Evolutionary conservation across 2,329 filamentous ascomycete genomes (phyloP), one percentile per base, ranked within the genome.

Genomic region (Coleophoma crateriformis): DNA sequence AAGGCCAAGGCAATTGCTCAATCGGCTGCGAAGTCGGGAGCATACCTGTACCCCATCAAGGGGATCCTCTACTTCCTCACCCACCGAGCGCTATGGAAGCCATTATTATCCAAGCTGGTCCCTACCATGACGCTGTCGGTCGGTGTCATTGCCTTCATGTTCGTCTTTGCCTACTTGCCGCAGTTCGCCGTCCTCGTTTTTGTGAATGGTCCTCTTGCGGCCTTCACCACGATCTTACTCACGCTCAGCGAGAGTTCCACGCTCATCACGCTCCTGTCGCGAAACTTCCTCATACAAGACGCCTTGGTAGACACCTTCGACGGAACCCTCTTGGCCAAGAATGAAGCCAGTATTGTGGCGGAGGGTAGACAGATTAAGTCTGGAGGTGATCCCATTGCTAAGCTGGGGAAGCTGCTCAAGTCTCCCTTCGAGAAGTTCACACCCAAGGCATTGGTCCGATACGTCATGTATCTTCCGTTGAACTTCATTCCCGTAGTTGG

Each of bases 401-500:
- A 77, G 60, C 66, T 85, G 2, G 81, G 81, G 19, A 81, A 76
- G 56, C 69, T 80, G 7, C 56, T 83, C 48, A 82, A 79, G 66
- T 77, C 60, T 43, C 79, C 80, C 0, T 81, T 84, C 56, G 69
- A 74, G 19, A 74, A 73, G 54, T 81, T 80, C 58, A 76, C 75
- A 27, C 74, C 75, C 27, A 80, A 74, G 60, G 82, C 85, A 7
- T 68, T 96, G 41, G 71, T 96, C 37, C 77, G 88, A 39, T 66
- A 64, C 49, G 33, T 62, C 55, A 80, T 96, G 71, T 94, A 95
- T 65, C 75, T 96, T 39, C 91, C 92, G 11, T 76, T 97, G 53
- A 97, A 96, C 71, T 90, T 96, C 64, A 90, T 97, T 47, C 92
- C 92, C 0, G 78, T 96, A 0, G 81, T 96, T 15, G 92, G 92